phyloP scores from a whole-genome alignment of 805 yeast genomes.

The Zygoascus ofunaensis region DNA sequence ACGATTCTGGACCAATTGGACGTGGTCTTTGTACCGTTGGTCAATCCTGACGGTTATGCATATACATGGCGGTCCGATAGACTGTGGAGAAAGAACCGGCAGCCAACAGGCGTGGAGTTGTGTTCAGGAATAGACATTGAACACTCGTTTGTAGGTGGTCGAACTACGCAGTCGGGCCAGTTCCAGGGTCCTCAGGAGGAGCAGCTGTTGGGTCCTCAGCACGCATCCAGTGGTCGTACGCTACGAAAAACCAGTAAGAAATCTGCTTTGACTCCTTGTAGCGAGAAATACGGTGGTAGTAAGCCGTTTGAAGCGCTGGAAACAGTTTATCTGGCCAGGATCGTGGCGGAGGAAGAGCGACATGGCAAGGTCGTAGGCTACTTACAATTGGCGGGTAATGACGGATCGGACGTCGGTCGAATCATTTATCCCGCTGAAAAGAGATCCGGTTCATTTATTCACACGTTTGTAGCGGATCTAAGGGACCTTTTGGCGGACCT shows the following conservation, averaged over 20 bases:
- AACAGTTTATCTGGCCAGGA: slow-evolving; percentile 25
- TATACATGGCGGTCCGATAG: slow-evolving; percentile 75
- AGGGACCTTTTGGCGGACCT: not conserved
- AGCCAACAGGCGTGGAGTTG: slow-evolving; percentile 52
- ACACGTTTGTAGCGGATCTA: not conserved
- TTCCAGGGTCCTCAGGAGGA: too few relatives aligned
- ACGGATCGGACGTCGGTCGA: not conserved
- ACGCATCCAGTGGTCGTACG: slow-evolving; percentile 14
- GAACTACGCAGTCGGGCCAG: slow-evolving; percentile 48
- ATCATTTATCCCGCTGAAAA: not conserved
- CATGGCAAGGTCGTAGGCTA: slow-evolving; percentile 43
- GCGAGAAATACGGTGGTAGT: slow-evolving; percentile 77
- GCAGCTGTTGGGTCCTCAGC: too few relatives aligned
- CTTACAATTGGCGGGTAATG: slow-evolving; percentile 48
- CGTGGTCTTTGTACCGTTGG: slow-evolving; percentile 69
- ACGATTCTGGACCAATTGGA: slow-evolving; percentile 43
- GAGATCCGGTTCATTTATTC: not conserved
- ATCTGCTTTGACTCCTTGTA: slow-evolving; percentile 45
- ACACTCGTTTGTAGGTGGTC: slow-evolving; percentile 66
- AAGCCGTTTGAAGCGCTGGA: slow-evolving; percentile 59
- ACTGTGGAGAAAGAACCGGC: slow-evolving; percentile 84
- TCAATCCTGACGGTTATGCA: slow-evolving; percentile 86
- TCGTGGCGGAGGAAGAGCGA: slow-evolving; percentile 4
- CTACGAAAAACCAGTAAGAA: not conserved
- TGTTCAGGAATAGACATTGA: slow-evolving; percentile 85